These are phyloP conservation scores for Candida sakaeoensis DNA, from an alignment of 805 yeast species.

Conservation along the genomic window DNA sequence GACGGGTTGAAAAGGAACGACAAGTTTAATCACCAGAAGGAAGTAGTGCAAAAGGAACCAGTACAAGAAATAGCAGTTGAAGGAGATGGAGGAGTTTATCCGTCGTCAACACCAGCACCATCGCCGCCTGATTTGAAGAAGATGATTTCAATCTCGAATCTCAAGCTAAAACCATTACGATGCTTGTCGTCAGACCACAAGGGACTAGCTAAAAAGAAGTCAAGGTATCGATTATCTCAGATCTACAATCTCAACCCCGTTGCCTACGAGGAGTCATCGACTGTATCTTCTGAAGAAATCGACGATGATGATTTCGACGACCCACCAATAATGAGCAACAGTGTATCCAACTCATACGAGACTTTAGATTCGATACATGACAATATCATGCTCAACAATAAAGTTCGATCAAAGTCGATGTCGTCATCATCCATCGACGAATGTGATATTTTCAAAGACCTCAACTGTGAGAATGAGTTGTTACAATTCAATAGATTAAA, in stretches of 20 bases:
- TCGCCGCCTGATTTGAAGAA: conserved; percentile 8
- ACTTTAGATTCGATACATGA: conserved; percentile 9
- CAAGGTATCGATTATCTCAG: conserved; percentile 36
- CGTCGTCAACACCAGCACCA: neutral
- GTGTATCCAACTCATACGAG: conserved; percentile 7
- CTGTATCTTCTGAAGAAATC: conserved; percentile 4
- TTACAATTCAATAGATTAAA: conserved; percentile 17
- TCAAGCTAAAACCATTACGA: conserved; percentile 38
- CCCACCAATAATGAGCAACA: conserved; percentile 3
- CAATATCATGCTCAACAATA: no score
- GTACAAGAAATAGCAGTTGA: neutral
- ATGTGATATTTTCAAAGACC: conserved; percentile 12
- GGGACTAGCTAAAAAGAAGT: conserved; percentile 36
- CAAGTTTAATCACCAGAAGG: neutral
- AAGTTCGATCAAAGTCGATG: conserved; percentile 16
- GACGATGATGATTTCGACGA: conserved; percentile 7
- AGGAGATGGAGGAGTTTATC: neutral
- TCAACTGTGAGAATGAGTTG: conserved; percentile 14
- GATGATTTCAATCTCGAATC: conserved; percentile 29
- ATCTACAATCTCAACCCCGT: conserved; percentile 37
- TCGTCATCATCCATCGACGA: conserved; percentile 18
- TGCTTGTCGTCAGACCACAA: conserved; percentile 19
- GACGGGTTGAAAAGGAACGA: conserved; percentile 15
- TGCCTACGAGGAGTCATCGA: conserved; percentile 17
- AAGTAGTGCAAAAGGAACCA: neutral